Evolutionary conservation across 148 eudicot genomes (phyloP).

Genomic region (Hydrangea macrophylla): DNA sequence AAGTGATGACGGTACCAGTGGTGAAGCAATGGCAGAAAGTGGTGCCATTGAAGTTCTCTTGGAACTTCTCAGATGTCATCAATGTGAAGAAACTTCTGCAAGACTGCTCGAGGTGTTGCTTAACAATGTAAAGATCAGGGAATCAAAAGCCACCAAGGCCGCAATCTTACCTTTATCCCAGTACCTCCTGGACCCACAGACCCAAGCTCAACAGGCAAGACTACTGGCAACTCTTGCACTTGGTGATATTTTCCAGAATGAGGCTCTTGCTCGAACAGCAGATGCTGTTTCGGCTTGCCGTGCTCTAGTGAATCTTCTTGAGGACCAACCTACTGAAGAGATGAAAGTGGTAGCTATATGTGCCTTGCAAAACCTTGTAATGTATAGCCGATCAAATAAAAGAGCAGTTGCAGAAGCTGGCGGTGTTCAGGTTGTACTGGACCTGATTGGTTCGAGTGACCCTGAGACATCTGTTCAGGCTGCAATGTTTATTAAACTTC

Average conservation of each 20-base stretch:
- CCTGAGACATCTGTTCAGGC: conserved; percentile 95
- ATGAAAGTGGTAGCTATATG: conserved; percentile 98
- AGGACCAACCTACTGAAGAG: conserved; percentile 98
- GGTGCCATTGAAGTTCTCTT: conserved; percentile 97
- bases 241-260: conserved; percentile 95
- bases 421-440: conserved; percentile 90
- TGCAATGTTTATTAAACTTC: conserved; percentile 85
- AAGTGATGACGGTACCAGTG: conserved; percentile 88
- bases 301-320: conserved; percentile 87
- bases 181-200: conserved; percentile 96
- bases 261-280: conserved; percentile 79
- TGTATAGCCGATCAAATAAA: conserved; percentile 88
- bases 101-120: conserved; percentile 85
- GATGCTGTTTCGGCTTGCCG: conserved; percentile 98
- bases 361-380: conserved; percentile 93
- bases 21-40: conserved; percentile 96
- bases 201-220: conserved; percentile 96
- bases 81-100: conserved; percentile 89
- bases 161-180: conserved; percentile 92
- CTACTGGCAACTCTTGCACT: conserved; percentile 87
- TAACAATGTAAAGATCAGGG: conserved; percentile 90
- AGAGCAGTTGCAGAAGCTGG: conserved; percentile 99
- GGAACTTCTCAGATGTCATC: conserved; percentile 87
- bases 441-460: conserved; percentile 89
- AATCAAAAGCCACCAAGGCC: conserved; percentile 72